Evolutionary conservation across 2,329 filamentous ascomycete genomes (phyloP), one percentile per base, ranked within the genome.

Genomic region (Fonsecaea nubica): DNA sequence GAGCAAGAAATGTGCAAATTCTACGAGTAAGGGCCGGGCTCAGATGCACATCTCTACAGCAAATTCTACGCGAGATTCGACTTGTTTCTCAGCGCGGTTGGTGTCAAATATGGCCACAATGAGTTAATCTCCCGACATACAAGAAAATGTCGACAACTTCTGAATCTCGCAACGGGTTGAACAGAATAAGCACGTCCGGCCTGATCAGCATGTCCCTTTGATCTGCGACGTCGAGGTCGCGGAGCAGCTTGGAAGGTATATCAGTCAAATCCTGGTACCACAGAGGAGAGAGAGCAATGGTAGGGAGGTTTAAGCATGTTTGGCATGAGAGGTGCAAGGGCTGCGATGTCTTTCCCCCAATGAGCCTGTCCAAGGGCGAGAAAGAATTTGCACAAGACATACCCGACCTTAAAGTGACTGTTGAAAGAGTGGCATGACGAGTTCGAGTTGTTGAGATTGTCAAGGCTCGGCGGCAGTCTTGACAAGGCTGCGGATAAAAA

Each of bases 151-250:
- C 0, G 80, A 85, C 40, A 80, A 80, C 42, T 82, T 82, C 0
- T 55, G 52, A 80, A 84, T 36, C 68, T 80, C 10, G 74, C 77
- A 6, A 33, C n/a, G 33, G 52, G 25, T 36, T 36, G 5, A 10
- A 36, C 35, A 36, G 35, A 36, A 36, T 10, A n/a, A n/a, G n/a
- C n/a, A n/a, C 1, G 78, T 88, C 1, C 77, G 90, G 58, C 90
- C 90, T 2, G 90, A 92, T 78, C 87, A 90, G 74, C 88, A 92
- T 76, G 84, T 91, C 36, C 65, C 69, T 4, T 76, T 58, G 10
- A 21, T 73, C 12, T 67, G 70, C 25, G 18, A 54, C 0, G 42
- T 70, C 38, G 69, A 72, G 33, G 71, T 65, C 25, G 64, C 64
- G 45, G 66, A 68, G 6, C 42, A 33, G 30, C 59, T 72, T 54